phyloP scores from a whole-genome alignment of 306 rosid genomes.

The Glycine tomentella region DNA sequence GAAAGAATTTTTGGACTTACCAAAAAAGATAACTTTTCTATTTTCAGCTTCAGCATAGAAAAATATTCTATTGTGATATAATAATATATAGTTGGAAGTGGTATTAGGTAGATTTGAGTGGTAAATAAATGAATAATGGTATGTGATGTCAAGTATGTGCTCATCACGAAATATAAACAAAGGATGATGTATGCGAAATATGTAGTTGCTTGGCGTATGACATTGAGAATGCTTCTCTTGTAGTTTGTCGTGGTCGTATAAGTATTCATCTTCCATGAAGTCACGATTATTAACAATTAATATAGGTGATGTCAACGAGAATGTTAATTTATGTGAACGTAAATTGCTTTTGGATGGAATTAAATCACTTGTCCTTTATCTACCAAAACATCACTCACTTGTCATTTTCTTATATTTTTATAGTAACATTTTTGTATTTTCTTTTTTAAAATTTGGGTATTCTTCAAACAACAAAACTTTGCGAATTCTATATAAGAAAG shows the following conservation, averaged over 20 bases:
- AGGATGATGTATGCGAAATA: constrained; percentile 14
- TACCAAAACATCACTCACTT: background rate
- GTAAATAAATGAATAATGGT: background rate
- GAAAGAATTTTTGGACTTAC: background rate
- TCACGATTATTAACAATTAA: constrained; percentile 32
- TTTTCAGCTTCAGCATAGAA: background rate
- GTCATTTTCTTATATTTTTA: too few relatives aligned
- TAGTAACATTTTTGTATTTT: too few relatives aligned
- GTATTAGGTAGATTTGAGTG: constrained; percentile 31
- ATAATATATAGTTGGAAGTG: background rate
- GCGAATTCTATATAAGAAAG: too few relatives aligned
- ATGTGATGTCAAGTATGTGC: background rate
- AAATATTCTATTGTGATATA: background rate
- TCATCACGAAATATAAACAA: constrained; percentile 30
- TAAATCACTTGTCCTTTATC: background rate
- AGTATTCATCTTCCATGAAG: constrained; percentile 30
- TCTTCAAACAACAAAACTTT: too few relatives aligned
- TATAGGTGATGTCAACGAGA: constrained; percentile 8
- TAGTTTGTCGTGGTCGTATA: background rate
- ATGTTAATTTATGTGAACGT: constrained; percentile 7
- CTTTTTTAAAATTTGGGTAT: too few relatives aligned
- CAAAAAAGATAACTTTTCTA: background rate
- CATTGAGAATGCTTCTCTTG: constrained; percentile 19
- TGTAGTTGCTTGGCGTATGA: background rate
- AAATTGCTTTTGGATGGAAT: background rate